phyloP scores from a whole-genome alignment of 2,329 filamentous ascomycete genomes.

The Talaromyces sp. region DNA sequence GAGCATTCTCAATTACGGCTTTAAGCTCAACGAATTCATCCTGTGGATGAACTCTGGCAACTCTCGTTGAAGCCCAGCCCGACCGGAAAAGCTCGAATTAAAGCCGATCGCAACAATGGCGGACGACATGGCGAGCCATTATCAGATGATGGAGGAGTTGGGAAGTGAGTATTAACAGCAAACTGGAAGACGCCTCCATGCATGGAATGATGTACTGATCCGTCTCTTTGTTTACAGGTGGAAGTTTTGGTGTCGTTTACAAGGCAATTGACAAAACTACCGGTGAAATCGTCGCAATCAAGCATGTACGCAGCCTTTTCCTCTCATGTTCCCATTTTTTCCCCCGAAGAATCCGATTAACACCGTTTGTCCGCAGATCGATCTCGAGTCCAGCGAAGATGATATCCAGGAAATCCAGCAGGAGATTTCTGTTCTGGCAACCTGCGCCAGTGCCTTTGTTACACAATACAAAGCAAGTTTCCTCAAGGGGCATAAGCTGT shows the following conservation, averaged over 20 bases:
- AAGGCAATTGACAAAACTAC: conserved; percentile 91
- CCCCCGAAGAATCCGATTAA: conserved; percentile 12
- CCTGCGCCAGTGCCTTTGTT: conserved; percentile 89
- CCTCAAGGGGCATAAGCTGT: conserved; percentile 92
- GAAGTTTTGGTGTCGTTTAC: conserved; percentile 95
- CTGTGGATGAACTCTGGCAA: conserved; percentile 19
- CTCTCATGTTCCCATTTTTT: background rate
- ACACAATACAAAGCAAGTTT: conserved; percentile 97
- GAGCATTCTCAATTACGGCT: conserved; percentile 7
- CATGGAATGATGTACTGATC: conserved; percentile 19
- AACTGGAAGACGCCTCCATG: background rate
- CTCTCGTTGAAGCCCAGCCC: conserved; percentile 17
- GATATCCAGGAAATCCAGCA: conserved; percentile 98
- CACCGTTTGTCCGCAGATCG: conserved; percentile 65
- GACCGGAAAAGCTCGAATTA: conserved; percentile 21
- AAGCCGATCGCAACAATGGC: conserved; percentile 36
- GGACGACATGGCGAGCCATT: conserved; percentile 73
- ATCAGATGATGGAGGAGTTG: conserved; percentile 94
- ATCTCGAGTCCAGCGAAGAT: conserved; percentile 97
- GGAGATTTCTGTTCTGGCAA: conserved; percentile 92
- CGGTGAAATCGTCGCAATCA: conserved; percentile 93
- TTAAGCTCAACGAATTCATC: conserved; percentile 12
- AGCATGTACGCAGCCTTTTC: conserved; percentile 68
- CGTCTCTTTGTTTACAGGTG: conserved; percentile 59
- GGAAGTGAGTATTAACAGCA: conserved; percentile 72